These are phyloP conservation scores for Candida koratica DNA, from an alignment of 805 yeast species.

Conservation along the genomic window DNA sequence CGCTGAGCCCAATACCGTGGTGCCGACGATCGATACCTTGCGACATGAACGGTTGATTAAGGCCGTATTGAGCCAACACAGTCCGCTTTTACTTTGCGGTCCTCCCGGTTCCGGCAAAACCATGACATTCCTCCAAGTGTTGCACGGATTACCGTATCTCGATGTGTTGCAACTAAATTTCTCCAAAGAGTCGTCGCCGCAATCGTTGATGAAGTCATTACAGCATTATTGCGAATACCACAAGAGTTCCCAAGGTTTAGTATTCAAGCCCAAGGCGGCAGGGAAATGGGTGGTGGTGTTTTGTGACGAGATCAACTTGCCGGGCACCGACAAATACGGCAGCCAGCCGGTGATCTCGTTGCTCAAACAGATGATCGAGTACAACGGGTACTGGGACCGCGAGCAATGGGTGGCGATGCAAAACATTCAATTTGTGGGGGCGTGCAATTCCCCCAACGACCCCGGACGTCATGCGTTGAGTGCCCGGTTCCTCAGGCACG, in stretches of 20 bases:
- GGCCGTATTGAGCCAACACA: slow-evolving; percentile 51
- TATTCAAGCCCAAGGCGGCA: slow-evolving; percentile 53
- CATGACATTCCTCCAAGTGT: slow-evolving; percentile 73
- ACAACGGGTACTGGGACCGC: slow-evolving; percentile 72
- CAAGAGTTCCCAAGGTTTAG: slow-evolving; percentile 47
- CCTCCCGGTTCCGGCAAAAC: slow-evolving; percentile 98
- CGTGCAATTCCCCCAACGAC: slow-evolving; percentile 87
- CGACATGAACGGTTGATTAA: slow-evolving; percentile 61
- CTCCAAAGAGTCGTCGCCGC: slow-evolving; percentile 73
- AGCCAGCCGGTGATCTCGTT: slow-evolving; percentile 69
- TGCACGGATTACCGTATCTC: slow-evolving; percentile 53
- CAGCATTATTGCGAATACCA: slow-evolving; percentile 70
- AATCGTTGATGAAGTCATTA: slow-evolving; percentile 54
- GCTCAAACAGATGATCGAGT: slow-evolving; percentile 70
- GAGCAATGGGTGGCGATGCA: slow-evolving; percentile 61
- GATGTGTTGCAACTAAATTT: slow-evolving; percentile 72
- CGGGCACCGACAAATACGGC: slow-evolving; percentile 65
- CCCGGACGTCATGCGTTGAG: slow-evolving; percentile 63
- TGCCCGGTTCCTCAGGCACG: slow-evolving; percentile 62
- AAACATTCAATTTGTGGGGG: slow-evolving; percentile 83
- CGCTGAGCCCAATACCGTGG: slow-evolving; percentile 55
- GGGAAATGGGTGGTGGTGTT: slow-evolving; percentile 78
- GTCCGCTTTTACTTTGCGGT: slow-evolving; percentile 75
- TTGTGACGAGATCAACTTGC: slow-evolving; percentile 89
- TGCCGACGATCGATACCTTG: slow-evolving; percentile 77